phyloP scores from a whole-genome alignment of 164 flowering plant genomes.

The Aristolochia fimbriata region DNA sequence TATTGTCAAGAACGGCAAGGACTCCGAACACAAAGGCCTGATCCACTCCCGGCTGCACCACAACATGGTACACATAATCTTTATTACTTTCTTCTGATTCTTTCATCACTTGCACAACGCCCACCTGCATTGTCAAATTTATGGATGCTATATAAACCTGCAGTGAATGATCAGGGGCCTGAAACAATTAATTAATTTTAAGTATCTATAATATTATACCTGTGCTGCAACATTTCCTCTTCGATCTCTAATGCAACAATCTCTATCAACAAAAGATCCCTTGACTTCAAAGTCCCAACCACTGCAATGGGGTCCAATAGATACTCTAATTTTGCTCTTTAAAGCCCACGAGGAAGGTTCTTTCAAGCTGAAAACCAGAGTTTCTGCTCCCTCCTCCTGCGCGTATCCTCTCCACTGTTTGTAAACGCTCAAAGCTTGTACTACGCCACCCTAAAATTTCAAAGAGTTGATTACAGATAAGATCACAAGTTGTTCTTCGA shows the following conservation, averaged over 20 bases:
- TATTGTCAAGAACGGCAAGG: constrained; percentile 76
- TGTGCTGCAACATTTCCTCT: constrained; percentile 49
- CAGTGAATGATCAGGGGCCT: no score
- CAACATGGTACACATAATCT: constrained; percentile 64
- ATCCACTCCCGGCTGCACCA: constrained; percentile 60
- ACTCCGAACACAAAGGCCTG: constrained; percentile 82
- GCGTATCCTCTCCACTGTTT: constrained; percentile 63
- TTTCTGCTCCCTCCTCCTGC: constrained; percentile 40
- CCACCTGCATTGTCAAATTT: constrained; percentile 34
- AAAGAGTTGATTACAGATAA: not conserved
- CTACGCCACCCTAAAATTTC: constrained; percentile 37
- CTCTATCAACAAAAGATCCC: constrained; percentile 54
- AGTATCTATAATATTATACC: constrained; percentile 30
- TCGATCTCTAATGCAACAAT: constrained; percentile 48
- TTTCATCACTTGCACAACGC: constrained; percentile 27
- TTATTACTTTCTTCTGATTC: constrained; percentile 38
- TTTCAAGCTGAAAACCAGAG: constrained; percentile 48
- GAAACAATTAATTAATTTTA: no score
- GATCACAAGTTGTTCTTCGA: not conserved
- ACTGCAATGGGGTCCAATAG: constrained; percentile 21
- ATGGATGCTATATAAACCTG: no score
- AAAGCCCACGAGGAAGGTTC: constrained; percentile 38
- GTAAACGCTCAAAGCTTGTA: constrained; percentile 52
- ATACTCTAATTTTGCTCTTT: constrained; percentile 27
- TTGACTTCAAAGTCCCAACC: constrained; percentile 51